Evolutionary conservation across 495 filamentous ascomycete genomes (phyloP), one percentile per base, ranked within the genome.

Genomic region (Penicillium lividum): DNA sequence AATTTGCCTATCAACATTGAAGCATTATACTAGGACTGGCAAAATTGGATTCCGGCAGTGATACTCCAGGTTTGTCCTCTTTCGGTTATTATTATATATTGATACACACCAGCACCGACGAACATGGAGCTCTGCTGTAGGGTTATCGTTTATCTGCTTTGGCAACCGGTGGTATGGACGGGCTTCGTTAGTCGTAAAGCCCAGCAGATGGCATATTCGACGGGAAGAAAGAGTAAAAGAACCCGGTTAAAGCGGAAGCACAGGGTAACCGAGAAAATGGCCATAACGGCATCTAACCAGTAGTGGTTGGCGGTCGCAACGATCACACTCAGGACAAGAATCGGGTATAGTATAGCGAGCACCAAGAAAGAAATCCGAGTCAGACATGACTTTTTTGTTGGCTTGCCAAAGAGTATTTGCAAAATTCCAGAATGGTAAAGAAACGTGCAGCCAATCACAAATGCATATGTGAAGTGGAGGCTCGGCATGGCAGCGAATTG

Each of bases 241-340:
- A 87, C 59, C 22, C 73, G 57, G 59, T 87, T 88, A 47, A 70
- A 71, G n/a, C 66, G 16, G 58, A 80, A 82, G 63, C 72, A 78
- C 15, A 80, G 76, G 13, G 78, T 71, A n/a, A 80, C 61, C 6
- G 77, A 77, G 30, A 82, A 75, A 52, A 81, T 71, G 6, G 82
- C 82, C n/a, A 80, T 72, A 16, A 78, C 67, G 1, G 84, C 85
- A 65, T 87, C 86, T 36, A 88, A 71, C 69, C 80, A 84, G 62
- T 85, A 88, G 66, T 87, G 86, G 59, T 89, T 88, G 11, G 86
- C 85, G 6, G 85, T 89, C 9, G 83, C 83, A 15, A 89, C 74
- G 49, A 88, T 87, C 11, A 84, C 82, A 49, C 77, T 75, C 15
- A 89, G 76, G 36, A 89, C 82, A 42, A 84, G 74, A 7, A 71